Evolutionary conservation across 1,284 basidiomycete genomes (phyloP), one percentile per base, ranked within the genome.

Genomic region (Spongispora temasekensis): DNA sequence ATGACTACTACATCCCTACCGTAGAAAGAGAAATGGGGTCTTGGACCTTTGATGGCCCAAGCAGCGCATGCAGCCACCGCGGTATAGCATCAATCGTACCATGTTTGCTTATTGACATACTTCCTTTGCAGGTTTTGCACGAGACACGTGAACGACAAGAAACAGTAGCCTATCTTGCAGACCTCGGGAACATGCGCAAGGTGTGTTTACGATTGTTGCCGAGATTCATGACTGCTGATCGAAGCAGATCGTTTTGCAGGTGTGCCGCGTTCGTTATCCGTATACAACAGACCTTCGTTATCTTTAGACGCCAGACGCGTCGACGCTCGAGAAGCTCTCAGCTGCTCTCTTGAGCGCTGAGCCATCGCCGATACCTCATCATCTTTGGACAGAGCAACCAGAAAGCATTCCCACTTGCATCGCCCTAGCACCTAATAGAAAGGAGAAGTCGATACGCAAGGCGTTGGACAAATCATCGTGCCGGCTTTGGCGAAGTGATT

Each of bases 21-120:
- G 55, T 60, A 82, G 79, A 70, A 71, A 40, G 77, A 78, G 58
- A 77, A 75, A 19, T 85, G 84, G 84, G 78, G 79, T 5, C 72
- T 79, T n/a, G 83, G 84, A 3, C 81, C 83, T 4, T 75, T 85
- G 59, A 83, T 85, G 80, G 80, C 81, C 1, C 83, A 85, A 64
- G 76, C 76, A 0, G 83, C 84, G 1, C 83, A 85, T 64, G 83
- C 83, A 2, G 77, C 83, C 9, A 76, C 79, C 5, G 83, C 82
- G 4, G 80, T 82, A 64, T 42, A 62, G n/a, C n/a, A n/a, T n/a
- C 19, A n/a, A n/a, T 27, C 7, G 1, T 21, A 12, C 23, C n/a
- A 4, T 6, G 21, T 4, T 13, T 42, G 3, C 10, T 5, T 34
- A 6, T 23, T 52, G 28, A 57, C 5, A 10, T 21, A 2, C 27